These are phyloP conservation scores for Barnettozyma pratensis DNA, from an alignment of 805 yeast genomes.

Conservation along the genomic window DNA sequence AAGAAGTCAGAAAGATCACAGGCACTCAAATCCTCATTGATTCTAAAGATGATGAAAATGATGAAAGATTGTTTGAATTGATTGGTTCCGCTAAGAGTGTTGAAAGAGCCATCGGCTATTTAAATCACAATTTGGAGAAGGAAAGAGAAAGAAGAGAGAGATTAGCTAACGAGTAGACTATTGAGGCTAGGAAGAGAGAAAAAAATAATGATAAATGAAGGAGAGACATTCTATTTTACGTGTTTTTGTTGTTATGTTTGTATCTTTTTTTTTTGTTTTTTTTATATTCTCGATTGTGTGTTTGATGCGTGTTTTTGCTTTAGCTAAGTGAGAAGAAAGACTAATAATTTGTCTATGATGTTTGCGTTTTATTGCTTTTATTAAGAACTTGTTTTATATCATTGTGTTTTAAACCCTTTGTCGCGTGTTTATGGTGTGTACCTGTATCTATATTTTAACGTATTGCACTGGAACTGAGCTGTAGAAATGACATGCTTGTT, in stretches of 20 bases:
- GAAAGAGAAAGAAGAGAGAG: constrained; percentile 48
- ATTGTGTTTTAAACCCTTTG: neutral
- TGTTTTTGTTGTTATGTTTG: neutral
- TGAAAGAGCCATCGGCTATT: constrained; percentile 53
- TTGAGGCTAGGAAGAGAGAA: neutral
- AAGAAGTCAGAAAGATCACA: constrained; percentile 72
- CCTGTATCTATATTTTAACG: neutral
- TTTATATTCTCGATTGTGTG: neutral
- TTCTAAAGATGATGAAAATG: constrained; percentile 57
- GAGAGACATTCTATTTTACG: neutral
- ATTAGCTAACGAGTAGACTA: constrained; percentile 13
- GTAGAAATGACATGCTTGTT: no score
- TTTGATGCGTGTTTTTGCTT: neutral
- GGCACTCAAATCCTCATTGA: constrained; percentile 78
- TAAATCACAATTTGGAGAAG: constrained; percentile 52
- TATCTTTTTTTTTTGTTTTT: neutral
- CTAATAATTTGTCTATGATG: neutral
- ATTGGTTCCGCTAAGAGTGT: constrained; percentile 47
- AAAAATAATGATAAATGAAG: neutral
- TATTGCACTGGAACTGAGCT: neutral
- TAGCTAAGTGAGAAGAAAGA: neutral
- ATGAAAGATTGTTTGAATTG: constrained; percentile 67
- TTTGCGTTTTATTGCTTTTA: neutral
- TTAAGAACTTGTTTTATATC: neutral
- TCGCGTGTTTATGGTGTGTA: neutral